A percentile compares a stretch with the other conserved stretches of the same genome.
Conservation (phyloP, 2,329 filamentous ascomycete species). For the Exophiala bonariae region DNA sequence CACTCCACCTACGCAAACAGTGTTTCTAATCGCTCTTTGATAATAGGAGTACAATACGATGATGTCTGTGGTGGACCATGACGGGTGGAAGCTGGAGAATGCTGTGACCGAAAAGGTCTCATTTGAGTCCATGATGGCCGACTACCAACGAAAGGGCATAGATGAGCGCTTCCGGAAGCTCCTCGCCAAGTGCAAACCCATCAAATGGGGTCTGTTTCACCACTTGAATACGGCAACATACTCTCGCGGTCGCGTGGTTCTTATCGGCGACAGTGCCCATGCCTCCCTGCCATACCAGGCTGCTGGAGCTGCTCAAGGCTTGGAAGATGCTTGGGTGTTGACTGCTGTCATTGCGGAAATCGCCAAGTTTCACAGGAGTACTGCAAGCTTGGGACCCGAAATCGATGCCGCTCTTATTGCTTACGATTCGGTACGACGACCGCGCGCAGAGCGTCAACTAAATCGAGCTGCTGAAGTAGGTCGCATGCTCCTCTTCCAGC, state of each 20-base stretch:
- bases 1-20: no score
- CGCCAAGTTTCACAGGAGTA: constrained; percentile 28
- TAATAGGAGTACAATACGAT: constrained; percentile 21
- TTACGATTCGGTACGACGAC: constrained; percentile 52
- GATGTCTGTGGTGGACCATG: constrained; percentile 18
- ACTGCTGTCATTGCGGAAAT: constrained; percentile 30
- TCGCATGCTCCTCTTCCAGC: constrained; percentile 18
- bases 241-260: constrained; percentile 29
- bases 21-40: constrained; percentile 34
- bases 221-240: constrained; percentile 37
- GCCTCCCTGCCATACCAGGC: constrained; percentile 39
- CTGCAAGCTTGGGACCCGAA: constrained; percentile 23
- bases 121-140: constrained; percentile 18
- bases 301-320: constrained; percentile 38
- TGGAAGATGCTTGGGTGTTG: constrained; percentile 40
- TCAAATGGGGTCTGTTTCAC: constrained; percentile 34
- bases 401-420: constrained; percentile 49
- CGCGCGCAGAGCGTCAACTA: constrained; percentile 42
- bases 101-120: constrained; percentile 14
- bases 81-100: constrained; percentile 1
- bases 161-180: constrained; percentile 16
- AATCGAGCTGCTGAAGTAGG: constrained; percentile 6
- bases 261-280: constrained; percentile 43
- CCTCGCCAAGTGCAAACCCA: constrained; percentile 10
- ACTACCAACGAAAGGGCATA: constrained; percentile 11